Evolutionary conservation across 345 rosid genomes (phyloP), one percentile per base, ranked within the genome.

Genomic region (Arabis hirsuta): DNA sequence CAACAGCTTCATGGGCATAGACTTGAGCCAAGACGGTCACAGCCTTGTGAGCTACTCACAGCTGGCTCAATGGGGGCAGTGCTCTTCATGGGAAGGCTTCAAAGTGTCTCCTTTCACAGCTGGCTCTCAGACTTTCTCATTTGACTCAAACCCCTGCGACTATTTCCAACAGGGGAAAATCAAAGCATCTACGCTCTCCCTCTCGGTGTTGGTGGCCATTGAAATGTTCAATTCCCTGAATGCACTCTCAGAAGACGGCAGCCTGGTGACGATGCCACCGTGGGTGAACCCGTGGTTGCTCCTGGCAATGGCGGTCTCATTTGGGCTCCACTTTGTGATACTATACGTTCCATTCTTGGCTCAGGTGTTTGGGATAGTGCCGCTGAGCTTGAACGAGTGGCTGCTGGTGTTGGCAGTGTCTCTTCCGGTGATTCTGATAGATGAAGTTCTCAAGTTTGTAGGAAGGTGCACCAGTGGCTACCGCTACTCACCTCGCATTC

Each of bases 211-310:
- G 88, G 98, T 94, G 38, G 87, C 97, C 44, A 94, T 94, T 9
- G 98, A 94, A 84, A 94, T 94, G 98, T 91, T 94, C 86, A 94
- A 94, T 55, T 94, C 98, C 26, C 82, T 94, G 4, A 94, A 94
- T 36, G 98, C 98, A 27, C 89, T 94, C 14, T 94, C 97, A 0
- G 97, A 94, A 81, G 97, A 94, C 59, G 81, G 85, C 6, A 89
- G 98, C 79, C 81, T 94, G 9, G n/a, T 86, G 68, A 79, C 85
- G 2, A 94, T 94, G 98, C 98, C 97, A 0, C 98, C 98, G 2
- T 94, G 98, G 98, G 95, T 91, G 19, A 94, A 94, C 74, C 98
- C 76, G 4, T 76, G 78, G 69, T 14, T 74, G 20, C 78, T 74
- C 36, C 59, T 91, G 54, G 98, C 97, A 45, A 94, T 94, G 98